These are phyloP conservation scores for Parsonsia alboflavescens DNA, from an alignment of 257 asterid species.

Conservation along the genomic window DNA sequence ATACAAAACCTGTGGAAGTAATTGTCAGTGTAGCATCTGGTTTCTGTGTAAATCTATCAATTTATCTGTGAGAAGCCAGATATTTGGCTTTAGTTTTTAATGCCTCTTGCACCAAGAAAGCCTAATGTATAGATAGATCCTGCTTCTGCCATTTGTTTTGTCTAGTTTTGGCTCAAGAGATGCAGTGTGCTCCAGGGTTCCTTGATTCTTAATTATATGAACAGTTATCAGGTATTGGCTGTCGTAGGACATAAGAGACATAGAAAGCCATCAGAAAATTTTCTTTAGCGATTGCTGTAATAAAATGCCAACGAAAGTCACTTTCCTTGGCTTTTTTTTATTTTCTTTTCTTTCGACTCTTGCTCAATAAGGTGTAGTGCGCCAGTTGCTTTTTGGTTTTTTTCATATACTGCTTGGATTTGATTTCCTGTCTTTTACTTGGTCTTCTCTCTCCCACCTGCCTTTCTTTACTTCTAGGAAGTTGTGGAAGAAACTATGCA, in stretches of 20 bases:
- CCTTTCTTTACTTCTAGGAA: slow-evolving; percentile 38
- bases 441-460: not conserved
- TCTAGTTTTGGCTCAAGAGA: not conserved
- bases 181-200: not conserved
- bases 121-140: not conserved
- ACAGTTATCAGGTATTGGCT: not conserved
- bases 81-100: not conserved
- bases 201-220: not conserved
- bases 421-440: slow-evolving; percentile 5
- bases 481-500: slow-evolving; percentile 66
- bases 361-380: not conserved
- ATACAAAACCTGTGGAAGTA: not conserved
- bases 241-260: not conserved
- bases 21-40: not conserved
- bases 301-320: not conserved
- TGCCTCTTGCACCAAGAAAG: not conserved
- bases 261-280: not conserved
- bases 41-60: not conserved
- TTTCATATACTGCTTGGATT: not conserved
- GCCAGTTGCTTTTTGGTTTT: not conserved
- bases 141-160: not conserved
- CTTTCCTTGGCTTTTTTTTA: not conserved
- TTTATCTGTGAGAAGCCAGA: not conserved
- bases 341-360: not conserved
- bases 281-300: not conserved